These are phyloP conservation scores for Nitzschia inconspicua DNA, from an alignment of 108 stramenopile genomes.

Conservation along the genomic window DNA sequence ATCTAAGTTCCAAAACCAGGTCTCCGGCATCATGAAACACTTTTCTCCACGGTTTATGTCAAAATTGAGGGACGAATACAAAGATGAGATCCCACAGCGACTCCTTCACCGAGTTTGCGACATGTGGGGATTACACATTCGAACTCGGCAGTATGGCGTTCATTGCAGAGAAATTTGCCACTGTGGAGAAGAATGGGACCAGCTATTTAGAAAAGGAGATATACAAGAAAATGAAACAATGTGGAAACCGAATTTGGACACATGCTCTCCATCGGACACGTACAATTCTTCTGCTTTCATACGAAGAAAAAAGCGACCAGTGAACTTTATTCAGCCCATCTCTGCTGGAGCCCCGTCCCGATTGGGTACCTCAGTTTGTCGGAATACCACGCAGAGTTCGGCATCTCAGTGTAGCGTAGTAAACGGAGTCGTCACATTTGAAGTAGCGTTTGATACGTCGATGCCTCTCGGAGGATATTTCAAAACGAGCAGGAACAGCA, in stretches of 20 bases:
- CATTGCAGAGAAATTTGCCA: constrained; percentile 6
- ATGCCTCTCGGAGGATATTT: constrained; percentile 8
- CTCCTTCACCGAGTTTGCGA: constrained; percentile 10
- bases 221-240: not conserved
- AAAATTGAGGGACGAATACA: constrained; percentile 11
- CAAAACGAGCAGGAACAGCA: not conserved
- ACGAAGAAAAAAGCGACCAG: not conserved
- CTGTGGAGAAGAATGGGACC: constrained; percentile 24
- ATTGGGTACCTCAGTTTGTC: too few species aligned
- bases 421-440: too few species aligned
- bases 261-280: too few species aligned
- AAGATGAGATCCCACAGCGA: constrained; percentile 5
- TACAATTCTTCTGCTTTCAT: too few species aligned
- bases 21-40: constrained; percentile 7
- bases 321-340: not conserved
- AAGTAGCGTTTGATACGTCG: constrained; percentile 7
- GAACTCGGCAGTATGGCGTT: constrained; percentile 12
- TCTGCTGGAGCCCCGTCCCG: too few species aligned
- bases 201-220: constrained; percentile 22
- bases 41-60: constrained; percentile 20
- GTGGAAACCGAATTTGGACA: not conserved
- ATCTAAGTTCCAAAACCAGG: not conserved
- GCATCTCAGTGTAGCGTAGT: too few species aligned
- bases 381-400: too few species aligned
- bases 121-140: constrained; percentile 23